These are phyloP conservation scores for Populus davidiana DNA, from an alignment of 345 rosid species.

Conservation along the genomic window DNA sequence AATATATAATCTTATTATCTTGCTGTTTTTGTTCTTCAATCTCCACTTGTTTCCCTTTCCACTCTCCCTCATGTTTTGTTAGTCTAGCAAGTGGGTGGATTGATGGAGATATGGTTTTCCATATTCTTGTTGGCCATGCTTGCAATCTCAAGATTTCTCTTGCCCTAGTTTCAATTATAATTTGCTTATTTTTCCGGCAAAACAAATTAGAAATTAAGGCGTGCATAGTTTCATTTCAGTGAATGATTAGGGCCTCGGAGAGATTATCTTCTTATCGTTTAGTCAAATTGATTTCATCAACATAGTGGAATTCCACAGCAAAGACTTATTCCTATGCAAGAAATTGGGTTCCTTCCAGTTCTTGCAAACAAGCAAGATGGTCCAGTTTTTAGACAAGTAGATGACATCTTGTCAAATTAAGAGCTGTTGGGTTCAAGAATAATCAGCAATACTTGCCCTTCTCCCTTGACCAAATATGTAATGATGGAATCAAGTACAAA, in stretches of 20 bases:
- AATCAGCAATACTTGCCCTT: background rate
- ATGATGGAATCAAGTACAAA: background rate
- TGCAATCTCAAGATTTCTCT: background rate
- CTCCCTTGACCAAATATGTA: background rate
- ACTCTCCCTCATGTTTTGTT: background rate
- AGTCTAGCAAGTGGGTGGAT: background rate
- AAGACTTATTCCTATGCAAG: background rate
- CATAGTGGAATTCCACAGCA: background rate
- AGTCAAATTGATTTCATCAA: background rate
- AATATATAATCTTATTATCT: background rate
- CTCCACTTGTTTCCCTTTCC: background rate
- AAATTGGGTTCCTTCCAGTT: background rate
- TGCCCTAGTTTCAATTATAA: too few species aligned
- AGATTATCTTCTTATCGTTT: background rate
- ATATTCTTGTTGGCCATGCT: background rate
- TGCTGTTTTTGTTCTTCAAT: background rate
- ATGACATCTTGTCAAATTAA: background rate
- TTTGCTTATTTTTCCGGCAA: background rate
- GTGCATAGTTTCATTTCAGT: background rate
- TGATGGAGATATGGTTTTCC: background rate
- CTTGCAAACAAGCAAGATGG: background rate
- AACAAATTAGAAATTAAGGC: background rate
- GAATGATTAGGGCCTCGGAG: background rate
- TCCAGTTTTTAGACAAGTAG: background rate
- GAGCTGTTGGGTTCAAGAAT: background rate